Percentiles rank a stretch among this genome's conserved stretches.
Evolutionary conservation across 192 early-diverging fungal species (phyloP).

Genomic region (Linnemannia exigua): DNA sequence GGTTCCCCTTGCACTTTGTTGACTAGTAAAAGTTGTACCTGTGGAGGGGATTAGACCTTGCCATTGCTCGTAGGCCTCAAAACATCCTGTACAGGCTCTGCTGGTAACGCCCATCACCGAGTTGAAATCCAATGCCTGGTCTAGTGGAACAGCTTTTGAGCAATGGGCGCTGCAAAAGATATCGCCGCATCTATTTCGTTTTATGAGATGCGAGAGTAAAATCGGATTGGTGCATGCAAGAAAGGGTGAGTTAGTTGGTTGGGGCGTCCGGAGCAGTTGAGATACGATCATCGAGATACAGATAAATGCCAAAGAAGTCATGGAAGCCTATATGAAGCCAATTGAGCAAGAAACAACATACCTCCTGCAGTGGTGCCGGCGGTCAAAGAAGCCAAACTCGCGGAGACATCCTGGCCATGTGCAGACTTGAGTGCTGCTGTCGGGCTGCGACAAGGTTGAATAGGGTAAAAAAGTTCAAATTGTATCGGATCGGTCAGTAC

Average conservation of each 20-base stretch:
- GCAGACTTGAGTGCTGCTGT: conserved; percentile 44
- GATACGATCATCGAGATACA: conserved; percentile 2
- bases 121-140: conserved; percentile 49
- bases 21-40: conserved; percentile 8
- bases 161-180: conserved; percentile 58
- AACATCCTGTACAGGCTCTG: conserved; percentile 49
- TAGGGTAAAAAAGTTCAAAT: background rate
- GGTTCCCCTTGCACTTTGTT: conserved; percentile 5
- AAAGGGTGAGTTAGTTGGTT: background rate
- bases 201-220: background rate
- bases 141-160: conserved; percentile 50
- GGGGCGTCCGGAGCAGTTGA: background rate
- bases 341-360: conserved; percentile 4
- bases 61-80: conserved; percentile 52
- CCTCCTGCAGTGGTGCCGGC: conserved; percentile 53
- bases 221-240: background rate
- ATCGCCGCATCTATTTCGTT: conserved; percentile 38
- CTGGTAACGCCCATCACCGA: conserved; percentile 35
- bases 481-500: background rate
- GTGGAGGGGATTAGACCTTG: conserved; percentile 33
- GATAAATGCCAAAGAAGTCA: background rate
- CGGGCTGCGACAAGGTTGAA: conserved; percentile 20
- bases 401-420: conserved; percentile 49
- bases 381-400: conserved; percentile 55
- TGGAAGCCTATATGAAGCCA: background rate